phyloP scores from a whole-genome alignment of 192 early-diverging fungal genomes.

The Backusella psychrophila region DNA sequence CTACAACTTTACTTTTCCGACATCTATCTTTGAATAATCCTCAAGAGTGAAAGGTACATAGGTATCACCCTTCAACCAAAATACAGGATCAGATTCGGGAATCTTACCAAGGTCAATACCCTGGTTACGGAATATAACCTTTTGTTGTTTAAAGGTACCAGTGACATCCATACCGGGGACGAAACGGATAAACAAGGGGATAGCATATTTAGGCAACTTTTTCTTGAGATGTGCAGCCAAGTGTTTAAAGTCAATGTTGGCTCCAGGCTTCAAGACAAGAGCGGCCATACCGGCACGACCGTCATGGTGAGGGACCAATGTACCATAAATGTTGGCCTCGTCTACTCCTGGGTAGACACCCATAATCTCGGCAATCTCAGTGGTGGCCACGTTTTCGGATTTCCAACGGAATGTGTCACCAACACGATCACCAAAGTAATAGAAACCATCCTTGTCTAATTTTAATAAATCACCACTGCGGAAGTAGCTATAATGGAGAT shows the following conservation, averaged over 20 bases:
- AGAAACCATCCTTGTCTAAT: slow-evolving; percentile 46
- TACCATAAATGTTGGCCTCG: slow-evolving; percentile 66
- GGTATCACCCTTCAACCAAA: slow-evolving; percentile 42
- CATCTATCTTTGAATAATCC: slow-evolving; percentile 11
- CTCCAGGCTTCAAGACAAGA: slow-evolving; percentile 41
- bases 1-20: slow-evolving; percentile 30
- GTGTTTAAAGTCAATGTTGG: slow-evolving; percentile 36
- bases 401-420: slow-evolving; percentile 78
- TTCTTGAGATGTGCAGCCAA: slow-evolving; percentile 34
- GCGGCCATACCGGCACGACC: slow-evolving; percentile 70
- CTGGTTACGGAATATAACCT: slow-evolving; percentile 44
- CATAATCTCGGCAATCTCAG: slow-evolving; percentile 61
- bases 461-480: slow-evolving; percentile 63
- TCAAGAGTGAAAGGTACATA: slow-evolving; percentile 43
- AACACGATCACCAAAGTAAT: slow-evolving; percentile 65
- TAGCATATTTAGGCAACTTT: slow-evolving; percentile 59
- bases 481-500: slow-evolving; percentile 25
- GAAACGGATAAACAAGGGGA: slow-evolving; percentile 63
- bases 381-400: slow-evolving; percentile 56
- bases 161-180: slow-evolving; percentile 47
- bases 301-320: slow-evolving; percentile 53
- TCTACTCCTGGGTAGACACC: slow-evolving; percentile 47
- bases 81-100: slow-evolving; percentile 31
- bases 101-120: slow-evolving; percentile 42
- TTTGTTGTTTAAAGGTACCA: slow-evolving; percentile 52